A percentile compares a stretch with the other conserved stretches of the same genome.
phyloP scores from a whole-genome alignment of 2,329 filamentous ascomycete species.

The Colletotrichum simmondsii region DNA sequence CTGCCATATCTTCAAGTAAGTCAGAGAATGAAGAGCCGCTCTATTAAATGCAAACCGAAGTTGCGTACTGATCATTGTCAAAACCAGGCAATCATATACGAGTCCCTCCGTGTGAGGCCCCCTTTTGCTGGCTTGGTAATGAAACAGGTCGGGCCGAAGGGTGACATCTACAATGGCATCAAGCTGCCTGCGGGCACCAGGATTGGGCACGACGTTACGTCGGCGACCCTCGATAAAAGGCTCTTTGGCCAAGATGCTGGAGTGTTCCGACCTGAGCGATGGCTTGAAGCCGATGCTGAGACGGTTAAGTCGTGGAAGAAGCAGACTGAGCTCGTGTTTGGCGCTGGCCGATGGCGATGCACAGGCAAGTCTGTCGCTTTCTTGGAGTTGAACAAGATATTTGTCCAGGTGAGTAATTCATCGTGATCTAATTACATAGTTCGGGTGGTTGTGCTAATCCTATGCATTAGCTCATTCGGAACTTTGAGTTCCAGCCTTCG shows the following conservation, averaged over 20 bases:
- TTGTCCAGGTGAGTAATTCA: conserved; percentile 49
- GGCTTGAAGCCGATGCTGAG: conserved; percentile 50
- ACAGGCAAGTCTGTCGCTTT: conserved; percentile 56
- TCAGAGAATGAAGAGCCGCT: neutral
- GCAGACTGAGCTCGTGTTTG: conserved; percentile 55
- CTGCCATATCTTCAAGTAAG: conserved; percentile 51
- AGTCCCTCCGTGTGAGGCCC: conserved; percentile 62
- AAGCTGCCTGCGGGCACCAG: conserved; percentile 49
- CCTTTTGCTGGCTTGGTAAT: conserved; percentile 59
- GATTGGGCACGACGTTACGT: conserved; percentile 54
- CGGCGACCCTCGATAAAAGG: conserved; percentile 48
- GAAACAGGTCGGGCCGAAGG: conserved; percentile 57
- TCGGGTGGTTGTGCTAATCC: neutral
- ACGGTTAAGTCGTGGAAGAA: conserved; percentile 41
- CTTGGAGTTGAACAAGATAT: conserved; percentile 55
- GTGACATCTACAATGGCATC: conserved; percentile 48
- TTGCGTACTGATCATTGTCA: neutral
- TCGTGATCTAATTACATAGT: neutral
- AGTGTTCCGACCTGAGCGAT: conserved; percentile 58
- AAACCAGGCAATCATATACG: conserved; percentile 59
- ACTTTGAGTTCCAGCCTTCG: conserved; percentile 29
- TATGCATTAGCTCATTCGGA: conserved; percentile 23
- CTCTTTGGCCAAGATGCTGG: conserved; percentile 59
- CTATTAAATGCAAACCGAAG: neutral
- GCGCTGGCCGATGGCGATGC: conserved; percentile 53